Base-by-base conservation (phyloP, 164 flowering plant genomes). In the Vitis cinerea region DNA sequence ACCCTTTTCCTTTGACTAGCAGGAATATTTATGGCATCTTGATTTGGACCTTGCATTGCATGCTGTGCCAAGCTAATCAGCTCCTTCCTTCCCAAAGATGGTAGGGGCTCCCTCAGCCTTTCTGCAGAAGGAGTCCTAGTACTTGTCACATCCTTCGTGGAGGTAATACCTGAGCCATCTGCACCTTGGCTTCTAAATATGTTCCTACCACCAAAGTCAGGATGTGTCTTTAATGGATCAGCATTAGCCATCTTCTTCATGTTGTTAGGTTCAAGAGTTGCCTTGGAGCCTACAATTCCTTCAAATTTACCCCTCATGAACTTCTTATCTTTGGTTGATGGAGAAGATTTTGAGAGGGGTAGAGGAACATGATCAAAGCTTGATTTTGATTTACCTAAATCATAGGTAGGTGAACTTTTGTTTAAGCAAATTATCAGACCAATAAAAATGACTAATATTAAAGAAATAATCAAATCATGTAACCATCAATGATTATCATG, bases 141-240 rank as follows among this genome's bases (percentile, higher is more conserved):
- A 81, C 92, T 90, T 61, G 92, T 86, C 23, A 73, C 77, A 74
- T 90, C 97, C 72, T 85, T 94, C 8, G 88, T 77, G 23, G 94
- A 89, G 51, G 92, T 94, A 73, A 92, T 69, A 29, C 90, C 97
- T n/a, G 99, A 95, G 54, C 86, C 94, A 79, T 93, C 98, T 72
- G 86, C 91, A 69, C 90, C 94, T 77, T 95, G 98, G 76, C 87
- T 88, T 79, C 71, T 78, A 50, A 79, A 66, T 13, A 67, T 56
- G 52, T 69, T 83, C 76, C 81, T 68, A 65, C 73, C 66, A 31
- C 77, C 75, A 57, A 73, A 50, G 51, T 82, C 82, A 29, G 66
- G 72, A 52, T 61, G 61, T 29, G 65, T 72, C 72, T 85, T 85
- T 10, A 60, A 61, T 59, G 77, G 83, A 44, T 56, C 71, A 1